Conservation (phyloP, 2,329 filamentous ascomycete species). For the Coniosporium tulheliwenetii region DNA sequence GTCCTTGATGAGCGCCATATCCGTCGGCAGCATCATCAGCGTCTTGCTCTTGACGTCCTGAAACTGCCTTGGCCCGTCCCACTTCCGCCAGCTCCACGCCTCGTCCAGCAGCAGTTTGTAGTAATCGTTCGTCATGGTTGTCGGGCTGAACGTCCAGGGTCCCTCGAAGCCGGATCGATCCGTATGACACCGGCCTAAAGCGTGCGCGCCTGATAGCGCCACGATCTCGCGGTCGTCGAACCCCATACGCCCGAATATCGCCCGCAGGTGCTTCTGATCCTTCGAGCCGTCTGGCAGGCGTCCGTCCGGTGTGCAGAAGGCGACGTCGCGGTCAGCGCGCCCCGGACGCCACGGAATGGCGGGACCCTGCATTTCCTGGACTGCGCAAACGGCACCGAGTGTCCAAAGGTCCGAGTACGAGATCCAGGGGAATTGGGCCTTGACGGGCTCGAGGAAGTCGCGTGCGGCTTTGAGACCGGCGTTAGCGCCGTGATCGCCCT, state of each 20-base stretch:
- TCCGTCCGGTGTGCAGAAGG: conserved; percentile 85
- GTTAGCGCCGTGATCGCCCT: conserved; percentile 84
- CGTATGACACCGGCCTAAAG: conserved; percentile 76
- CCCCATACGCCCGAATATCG: conserved; percentile 93
- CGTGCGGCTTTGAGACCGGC: conserved; percentile 75
- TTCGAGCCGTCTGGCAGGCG: conserved; percentile 72
- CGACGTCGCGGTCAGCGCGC: conserved; percentile 61
- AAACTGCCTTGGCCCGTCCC: conserved; percentile 82
- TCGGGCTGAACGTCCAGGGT: conserved; percentile 85
- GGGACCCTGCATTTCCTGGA: conserved; percentile 93
- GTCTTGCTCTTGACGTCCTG: conserved; percentile 76
- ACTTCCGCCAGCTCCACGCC: conserved; percentile 87
- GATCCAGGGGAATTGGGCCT: conserved; percentile 89
- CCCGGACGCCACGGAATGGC: conserved; percentile 78
- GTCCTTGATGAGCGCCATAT: conserved; percentile 77
- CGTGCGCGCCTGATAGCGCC: conserved; percentile 71
- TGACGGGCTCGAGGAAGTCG: conserved; percentile 85
- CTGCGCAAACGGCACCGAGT: conserved; percentile 64
- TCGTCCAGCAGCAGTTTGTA: conserved; percentile 75
- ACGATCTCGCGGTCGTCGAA: conserved; percentile 97
- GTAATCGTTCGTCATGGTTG: conserved; percentile 87
- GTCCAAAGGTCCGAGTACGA: conserved; percentile 96
- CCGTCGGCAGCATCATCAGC: conserved; percentile 95
- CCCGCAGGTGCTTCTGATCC: conserved; percentile 66
- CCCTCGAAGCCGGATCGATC: conserved; percentile 80